Conservation (phyloP, 2,329 filamentous ascomycete genomes). For the Colletotrichum tropicicola region DNA sequence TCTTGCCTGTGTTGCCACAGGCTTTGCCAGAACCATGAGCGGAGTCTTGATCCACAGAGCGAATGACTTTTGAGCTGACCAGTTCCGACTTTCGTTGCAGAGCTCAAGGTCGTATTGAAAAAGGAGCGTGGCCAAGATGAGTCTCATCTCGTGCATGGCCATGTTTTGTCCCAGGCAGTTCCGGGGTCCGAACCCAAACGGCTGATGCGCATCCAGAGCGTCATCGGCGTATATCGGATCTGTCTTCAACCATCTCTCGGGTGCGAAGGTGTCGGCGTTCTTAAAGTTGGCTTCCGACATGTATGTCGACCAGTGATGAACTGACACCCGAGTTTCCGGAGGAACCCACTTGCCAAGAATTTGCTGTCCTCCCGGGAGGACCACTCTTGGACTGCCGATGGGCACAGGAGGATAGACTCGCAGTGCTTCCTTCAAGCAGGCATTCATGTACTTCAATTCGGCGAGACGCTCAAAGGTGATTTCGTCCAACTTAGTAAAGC, state of each 20-base stretch:
- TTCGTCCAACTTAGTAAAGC: slow-evolving; percentile 43
- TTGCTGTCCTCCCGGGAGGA: slow-evolving; percentile 41
- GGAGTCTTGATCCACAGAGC: slow-evolving; percentile 20
- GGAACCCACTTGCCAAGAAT: slow-evolving; percentile 43
- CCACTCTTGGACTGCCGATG: slow-evolving; percentile 36
- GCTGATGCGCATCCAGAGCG: slow-evolving; percentile 54
- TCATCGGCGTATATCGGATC: slow-evolving; percentile 12
- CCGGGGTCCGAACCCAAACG: slow-evolving; percentile 61
- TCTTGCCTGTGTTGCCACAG: background rate
- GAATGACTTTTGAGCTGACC: slow-evolving; percentile 9
- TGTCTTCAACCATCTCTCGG: slow-evolving; percentile 15
- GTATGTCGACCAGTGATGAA: slow-evolving; percentile 55
- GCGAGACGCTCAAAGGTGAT: slow-evolving; percentile 43
- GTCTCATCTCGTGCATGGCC: slow-evolving; percentile 62
- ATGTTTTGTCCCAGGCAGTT: slow-evolving; percentile 66
- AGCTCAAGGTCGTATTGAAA: slow-evolving; percentile 11
- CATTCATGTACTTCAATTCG: slow-evolving; percentile 46
- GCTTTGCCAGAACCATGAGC: slow-evolving; percentile 7
- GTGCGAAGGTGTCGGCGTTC: slow-evolving; percentile 43
- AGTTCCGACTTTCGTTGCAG: slow-evolving; percentile 1
- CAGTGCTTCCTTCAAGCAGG: slow-evolving; percentile 51
- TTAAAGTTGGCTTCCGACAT: slow-evolving; percentile 52
- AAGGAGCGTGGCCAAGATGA: slow-evolving; percentile 46
- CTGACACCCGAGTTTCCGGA: slow-evolving; percentile 34
- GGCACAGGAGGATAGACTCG: slow-evolving; percentile 46